Evolutionary conservation across 2,329 filamentous ascomycete genomes (phyloP), one percentile per base, ranked within the genome.

Genomic region (Diaporthe aspalathi): DNA sequence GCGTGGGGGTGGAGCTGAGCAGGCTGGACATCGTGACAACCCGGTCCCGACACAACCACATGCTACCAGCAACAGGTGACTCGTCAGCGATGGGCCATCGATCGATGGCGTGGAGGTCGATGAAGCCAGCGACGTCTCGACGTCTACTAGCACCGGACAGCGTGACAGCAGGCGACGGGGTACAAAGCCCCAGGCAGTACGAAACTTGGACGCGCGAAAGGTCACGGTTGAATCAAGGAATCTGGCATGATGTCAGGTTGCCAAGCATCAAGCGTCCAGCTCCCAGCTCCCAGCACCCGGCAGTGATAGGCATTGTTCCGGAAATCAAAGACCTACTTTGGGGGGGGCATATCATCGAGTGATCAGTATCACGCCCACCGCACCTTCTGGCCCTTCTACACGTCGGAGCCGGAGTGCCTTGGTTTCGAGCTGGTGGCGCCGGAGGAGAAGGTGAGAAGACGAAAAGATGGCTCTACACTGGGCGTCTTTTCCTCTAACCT

Each of bases 201-300:
- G 35, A 38, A 43, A 60, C 56, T 60, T 60, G 38, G 56, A 60
- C 20, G 29, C 4, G n/a, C 27, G 45, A 65, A 29, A 14, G 45
- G 60, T 65, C 60, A 65, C 29, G 60, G 60, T 45, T 65, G 60
- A 65, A 65, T 65, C 60, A 65, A 29, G 60, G 60, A 65, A 65
- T 65, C 60, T 50, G 45, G 60, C 45, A 65, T 65, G 60, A 65
- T 65, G 60, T 65, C 60, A 65, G 20, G 27, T 63, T 49, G 20
- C 60, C 43, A n/a, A 63, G 60, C 60, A 35, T 49, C 60, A 24
- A 35, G 43, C 43, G 16, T 12, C 52, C 29, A 54, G 45, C 45
- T 20, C n/a, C 45, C 45, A n/a, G n/a, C n/a, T n/a, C n/a, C n/a
- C n/a, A 14, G 47, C 47, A 24, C 16, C 47, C 47, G n/a, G 38